Conservation (phyloP, 306 rosid genomes). For the Inga laurina region DNA sequence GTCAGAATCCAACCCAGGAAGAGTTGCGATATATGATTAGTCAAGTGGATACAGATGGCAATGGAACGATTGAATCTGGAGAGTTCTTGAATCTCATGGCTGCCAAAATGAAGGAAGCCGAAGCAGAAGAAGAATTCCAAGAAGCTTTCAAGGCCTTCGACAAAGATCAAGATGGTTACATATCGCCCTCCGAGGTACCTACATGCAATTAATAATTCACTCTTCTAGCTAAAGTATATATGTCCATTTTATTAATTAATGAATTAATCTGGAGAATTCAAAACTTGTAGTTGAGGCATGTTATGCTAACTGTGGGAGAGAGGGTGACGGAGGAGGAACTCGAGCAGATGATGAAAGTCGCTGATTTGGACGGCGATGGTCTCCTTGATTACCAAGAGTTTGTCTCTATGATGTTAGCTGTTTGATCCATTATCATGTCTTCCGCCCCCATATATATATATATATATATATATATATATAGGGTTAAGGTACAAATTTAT, state of each 20-base stretch:
- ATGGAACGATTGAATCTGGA: constrained; percentile 64
- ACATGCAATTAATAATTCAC: background rate
- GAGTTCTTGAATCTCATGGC: constrained; percentile 75
- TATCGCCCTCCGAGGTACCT: background rate
- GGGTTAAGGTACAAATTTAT: too few relatives aligned
- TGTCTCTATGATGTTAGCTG: constrained; percentile 61
- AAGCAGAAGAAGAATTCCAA: constrained; percentile 59
- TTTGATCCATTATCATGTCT: background rate
- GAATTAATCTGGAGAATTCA: background rate
- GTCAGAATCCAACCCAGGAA: constrained; percentile 52
- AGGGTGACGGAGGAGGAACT: constrained; percentile 60
- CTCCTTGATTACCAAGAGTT: constrained; percentile 65
- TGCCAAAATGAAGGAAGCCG: constrained; percentile 52
- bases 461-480: too few relatives aligned
- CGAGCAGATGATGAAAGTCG: constrained; percentile 65
- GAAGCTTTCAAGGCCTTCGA: constrained; percentile 45
- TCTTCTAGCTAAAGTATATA: background rate
- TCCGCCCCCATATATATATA: too few relatives aligned
- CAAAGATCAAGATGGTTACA: background rate
- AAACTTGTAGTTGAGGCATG: constrained; percentile 51
- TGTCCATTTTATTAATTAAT: background rate
- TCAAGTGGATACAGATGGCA: constrained; percentile 54
- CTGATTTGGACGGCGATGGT: constrained; percentile 82
- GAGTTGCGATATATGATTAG: constrained; percentile 62
- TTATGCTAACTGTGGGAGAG: constrained; percentile 58